Evolutionary conservation across 257 asterid genomes (phyloP).

Genomic region (Solanum okadae): DNA sequence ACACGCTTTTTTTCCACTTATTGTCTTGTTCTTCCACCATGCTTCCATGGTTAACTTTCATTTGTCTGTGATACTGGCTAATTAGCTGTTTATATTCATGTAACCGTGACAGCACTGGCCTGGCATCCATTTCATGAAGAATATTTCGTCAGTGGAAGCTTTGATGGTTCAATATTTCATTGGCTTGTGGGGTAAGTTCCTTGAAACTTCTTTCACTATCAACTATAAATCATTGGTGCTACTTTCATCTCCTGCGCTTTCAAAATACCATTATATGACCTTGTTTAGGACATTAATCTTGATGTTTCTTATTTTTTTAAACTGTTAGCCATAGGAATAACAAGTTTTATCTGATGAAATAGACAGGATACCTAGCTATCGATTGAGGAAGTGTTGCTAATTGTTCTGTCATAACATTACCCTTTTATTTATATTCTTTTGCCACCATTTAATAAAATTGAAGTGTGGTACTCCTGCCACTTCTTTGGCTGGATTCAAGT

Average conservation of each 20-base stretch:
- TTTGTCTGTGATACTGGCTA: constrained; percentile 3
- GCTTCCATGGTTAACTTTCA: neutral
- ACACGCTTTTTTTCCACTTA: neutral
- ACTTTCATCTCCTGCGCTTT: neutral
- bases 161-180: constrained; percentile 92
- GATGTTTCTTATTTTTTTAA: neutral
- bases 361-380: neutral
- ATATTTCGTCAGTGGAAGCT: constrained; percentile 97
- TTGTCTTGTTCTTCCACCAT: neutral
- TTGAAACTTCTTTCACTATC: neutral
- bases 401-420: neutral
- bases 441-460: neutral
- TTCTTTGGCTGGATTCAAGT: neutral
- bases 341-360: neutral
- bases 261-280: neutral
- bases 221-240: neutral
- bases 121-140: constrained; percentile 99
- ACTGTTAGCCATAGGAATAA: neutral
- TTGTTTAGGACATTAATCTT: neutral
- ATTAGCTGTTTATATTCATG: neutral
- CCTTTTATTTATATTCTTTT: neutral
- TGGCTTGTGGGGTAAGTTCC: constrained; percentile 90
- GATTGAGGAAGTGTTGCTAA: neutral
- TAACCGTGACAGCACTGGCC: constrained; percentile 60
- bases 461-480: neutral